Conservation (phyloP, 257 asterid species). For the Jaltomata sinuosa region DNA sequence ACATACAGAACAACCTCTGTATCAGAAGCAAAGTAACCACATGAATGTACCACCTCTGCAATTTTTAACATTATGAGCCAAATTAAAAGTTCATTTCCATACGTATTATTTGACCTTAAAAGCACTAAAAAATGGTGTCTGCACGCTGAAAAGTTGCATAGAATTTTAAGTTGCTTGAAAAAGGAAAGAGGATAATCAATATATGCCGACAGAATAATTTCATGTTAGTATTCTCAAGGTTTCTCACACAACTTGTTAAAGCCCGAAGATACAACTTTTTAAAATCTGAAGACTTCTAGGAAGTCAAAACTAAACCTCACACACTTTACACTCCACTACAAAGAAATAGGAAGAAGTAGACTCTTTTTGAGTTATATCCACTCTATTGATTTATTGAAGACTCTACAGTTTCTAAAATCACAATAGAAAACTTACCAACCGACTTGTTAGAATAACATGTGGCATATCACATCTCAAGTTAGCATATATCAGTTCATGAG, state of each 20-base stretch:
- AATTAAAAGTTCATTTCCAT: background rate
- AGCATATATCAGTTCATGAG: background rate
- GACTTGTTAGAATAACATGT: background rate
- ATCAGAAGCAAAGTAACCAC: background rate
- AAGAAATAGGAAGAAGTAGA: background rate
- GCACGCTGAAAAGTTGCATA: background rate
- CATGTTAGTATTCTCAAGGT: background rate
- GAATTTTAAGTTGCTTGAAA: background rate
- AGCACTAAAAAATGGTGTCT: background rate
- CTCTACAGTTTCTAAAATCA: background rate
- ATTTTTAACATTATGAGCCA: background rate
- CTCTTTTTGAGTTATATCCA: background rate
- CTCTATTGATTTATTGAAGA: background rate
- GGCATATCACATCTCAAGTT: background rate
- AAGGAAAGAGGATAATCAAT: background rate
- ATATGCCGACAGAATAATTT: background rate
- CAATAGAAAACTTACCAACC: background rate
- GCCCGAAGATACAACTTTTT: background rate
- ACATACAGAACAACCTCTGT: background rate
- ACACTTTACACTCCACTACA: background rate
- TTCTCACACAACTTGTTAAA: background rate
- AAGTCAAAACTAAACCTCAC: background rate
- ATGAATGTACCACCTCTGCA: background rate
- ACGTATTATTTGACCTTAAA: background rate
- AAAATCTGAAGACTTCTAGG: background rate